Evolutionary conservation across 495 filamentous ascomycete species (phyloP), one percentile per base, ranked within the genome.

Genomic region (Podospora anserina): DNA sequence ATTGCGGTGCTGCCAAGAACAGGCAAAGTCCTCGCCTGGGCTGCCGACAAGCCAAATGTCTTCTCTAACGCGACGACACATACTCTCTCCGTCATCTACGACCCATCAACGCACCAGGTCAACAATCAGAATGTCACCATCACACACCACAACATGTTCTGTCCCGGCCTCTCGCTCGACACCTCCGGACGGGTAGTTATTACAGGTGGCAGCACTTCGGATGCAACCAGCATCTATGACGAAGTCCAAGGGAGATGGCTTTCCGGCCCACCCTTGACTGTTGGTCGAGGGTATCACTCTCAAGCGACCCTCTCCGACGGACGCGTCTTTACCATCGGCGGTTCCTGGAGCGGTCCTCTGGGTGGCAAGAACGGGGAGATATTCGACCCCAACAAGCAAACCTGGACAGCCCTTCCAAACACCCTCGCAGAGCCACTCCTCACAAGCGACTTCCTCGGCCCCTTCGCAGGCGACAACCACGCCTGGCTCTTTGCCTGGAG

Each of bases 401-500:
- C 54, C 54, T 56, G 54, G 54, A 18, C 54, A 18, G 4, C 54
- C 4, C 54, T 56, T 15, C 54, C 54, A 16, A 56, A 56, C 11
- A 56, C 54, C 16, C 16, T 15, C 16, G 5, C 19, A 3, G 54
- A 56, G 54, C 76, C 79, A 1, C 87, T 88, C 81, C 66, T 84
- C 28, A 89, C 87, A 1, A 69, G 73, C 7, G 87, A 89, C 72
- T 44, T 68, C 55, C 71, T 70, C 70, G 79, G 81, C 5, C 71
- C 78, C 5, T 88, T 79, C 65, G 78, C 83, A 18, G 68, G 76
- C 11, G 86, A 89, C 72, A 88, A 87, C 68, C 86, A 89, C 68
- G 84, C 68, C 54, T 88, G 86, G 87, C 77, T 89, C 18, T 89
- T 88, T 73, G 84, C 72, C 13, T 89, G 86, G 84, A 88, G 83